A percentile compares a stretch with the other conserved stretches of the same genome.
These are phyloP conservation scores for Russula compacta DNA, from an alignment of 768 basidiomycete genomes.

Conservation along the genomic window DNA sequence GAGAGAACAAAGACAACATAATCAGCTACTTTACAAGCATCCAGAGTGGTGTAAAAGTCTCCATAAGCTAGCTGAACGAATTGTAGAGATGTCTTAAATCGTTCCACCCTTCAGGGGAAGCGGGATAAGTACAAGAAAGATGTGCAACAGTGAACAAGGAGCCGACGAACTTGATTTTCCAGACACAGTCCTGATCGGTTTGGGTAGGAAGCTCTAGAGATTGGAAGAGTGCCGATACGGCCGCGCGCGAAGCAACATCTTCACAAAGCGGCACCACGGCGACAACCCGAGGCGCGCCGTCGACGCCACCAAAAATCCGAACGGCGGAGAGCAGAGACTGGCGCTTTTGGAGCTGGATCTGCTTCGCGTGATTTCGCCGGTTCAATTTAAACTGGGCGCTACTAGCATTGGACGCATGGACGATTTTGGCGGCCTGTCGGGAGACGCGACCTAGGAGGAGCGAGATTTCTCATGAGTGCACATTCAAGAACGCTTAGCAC, in stretches of 20 bases:
- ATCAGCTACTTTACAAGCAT: slow-evolving; percentile 81
- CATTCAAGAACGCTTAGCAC: neutral
- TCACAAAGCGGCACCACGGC: slow-evolving; percentile 77
- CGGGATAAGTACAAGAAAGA: neutral
- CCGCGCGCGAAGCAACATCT: slow-evolving; percentile 46
- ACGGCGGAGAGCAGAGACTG: slow-evolving; percentile 57
- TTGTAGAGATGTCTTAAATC: slow-evolving; percentile 87
- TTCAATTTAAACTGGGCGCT: slow-evolving; percentile 67
- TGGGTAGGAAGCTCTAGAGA: slow-evolving; percentile 47
- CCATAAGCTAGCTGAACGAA: slow-evolving; percentile 71
- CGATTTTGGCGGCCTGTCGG: slow-evolving; percentile 47
- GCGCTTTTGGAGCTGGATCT: slow-evolving; percentile 66
- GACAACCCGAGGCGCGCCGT: slow-evolving; percentile 78
- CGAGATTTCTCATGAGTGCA: neutral
- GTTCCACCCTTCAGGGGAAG: slow-evolving; percentile 56
- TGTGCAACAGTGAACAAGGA: neutral
- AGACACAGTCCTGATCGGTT: slow-evolving; percentile 46
- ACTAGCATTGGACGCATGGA: slow-evolving; percentile 37
- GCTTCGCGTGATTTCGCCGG: slow-evolving; percentile 78
- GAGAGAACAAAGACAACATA: slow-evolving; percentile 85
- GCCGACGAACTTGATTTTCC: slow-evolving; percentile 54
- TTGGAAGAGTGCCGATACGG: slow-evolving; percentile 49
- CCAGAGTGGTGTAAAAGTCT: slow-evolving; percentile 66
- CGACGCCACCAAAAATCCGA: slow-evolving; percentile 69
- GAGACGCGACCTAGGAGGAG: slow-evolving; percentile 44